phyloP scores from a whole-genome alignment of 1,139 yeast species.

The Geotrichum restrictum region DNA sequence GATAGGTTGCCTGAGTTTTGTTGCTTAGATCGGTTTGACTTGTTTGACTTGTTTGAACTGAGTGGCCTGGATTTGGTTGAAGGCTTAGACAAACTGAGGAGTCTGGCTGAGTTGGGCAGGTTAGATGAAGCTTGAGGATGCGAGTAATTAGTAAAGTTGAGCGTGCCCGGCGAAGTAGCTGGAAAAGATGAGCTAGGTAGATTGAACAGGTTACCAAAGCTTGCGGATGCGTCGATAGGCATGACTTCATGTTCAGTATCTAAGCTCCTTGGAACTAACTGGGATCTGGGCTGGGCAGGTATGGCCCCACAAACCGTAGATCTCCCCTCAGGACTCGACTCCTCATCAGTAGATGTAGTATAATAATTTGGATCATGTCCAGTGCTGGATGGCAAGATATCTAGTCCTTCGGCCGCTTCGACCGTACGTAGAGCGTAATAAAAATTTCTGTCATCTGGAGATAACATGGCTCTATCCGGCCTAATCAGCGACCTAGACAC shows the following conservation, averaged over 20 bases:
- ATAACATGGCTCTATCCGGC: slow-evolving; percentile 62
- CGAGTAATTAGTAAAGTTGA: no score
- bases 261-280: background rate
- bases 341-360: background rate
- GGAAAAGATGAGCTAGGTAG: no score
- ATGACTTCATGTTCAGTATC: slow-evolving; percentile 3
- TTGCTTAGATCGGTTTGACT: background rate
- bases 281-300: no score
- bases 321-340: background rate
- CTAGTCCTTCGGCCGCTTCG: slow-evolving; percentile 49
- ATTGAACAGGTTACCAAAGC: no score
- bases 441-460: slow-evolving; percentile 58
- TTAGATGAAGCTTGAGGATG: no score
- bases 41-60: background rate
- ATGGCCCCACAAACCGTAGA: no score
- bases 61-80: background rate
- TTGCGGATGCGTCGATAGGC: background rate
- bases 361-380: slow-evolving; percentile 54
- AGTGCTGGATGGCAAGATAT: slow-evolving; percentile 57
- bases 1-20: background rate
- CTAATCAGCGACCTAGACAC: slow-evolving; percentile 48
- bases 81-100: no score
- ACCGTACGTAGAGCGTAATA: slow-evolving; percentile 64
- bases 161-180: no score
- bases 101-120: no score